phyloP scores from a whole-genome alignment of 345 rosid genomes.

The Mercurialis annua region DNA sequence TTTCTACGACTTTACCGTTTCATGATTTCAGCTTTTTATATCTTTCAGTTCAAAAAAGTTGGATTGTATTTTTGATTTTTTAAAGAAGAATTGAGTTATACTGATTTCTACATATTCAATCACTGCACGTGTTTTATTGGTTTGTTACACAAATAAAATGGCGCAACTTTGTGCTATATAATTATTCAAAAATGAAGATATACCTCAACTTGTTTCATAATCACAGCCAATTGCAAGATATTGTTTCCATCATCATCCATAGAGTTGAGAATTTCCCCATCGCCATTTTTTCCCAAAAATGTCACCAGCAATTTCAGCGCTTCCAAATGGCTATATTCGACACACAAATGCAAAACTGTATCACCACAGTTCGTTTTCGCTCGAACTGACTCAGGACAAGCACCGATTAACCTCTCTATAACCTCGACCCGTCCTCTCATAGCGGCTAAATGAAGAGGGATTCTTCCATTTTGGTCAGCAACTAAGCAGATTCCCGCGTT shows the following conservation, averaged over 20 bases:
- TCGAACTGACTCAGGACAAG: background rate
- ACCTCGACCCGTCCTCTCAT: background rate
- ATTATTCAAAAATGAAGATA: background rate
- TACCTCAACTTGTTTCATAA: constrained; percentile 1
- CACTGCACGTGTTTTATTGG: too few relatives aligned
- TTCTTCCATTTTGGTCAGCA: background rate
- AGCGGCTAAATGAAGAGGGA: constrained; percentile 1
- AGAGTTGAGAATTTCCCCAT: background rate
- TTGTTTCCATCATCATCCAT: background rate
- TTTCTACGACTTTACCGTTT: too few relatives aligned
- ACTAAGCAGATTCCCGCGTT: too few relatives aligned
- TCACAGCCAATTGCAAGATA: background rate
- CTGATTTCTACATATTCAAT: too few relatives aligned
- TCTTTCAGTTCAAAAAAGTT: too few relatives aligned
- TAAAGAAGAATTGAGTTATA: too few relatives aligned
- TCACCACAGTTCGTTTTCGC: too few relatives aligned
- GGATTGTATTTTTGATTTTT: too few relatives aligned
- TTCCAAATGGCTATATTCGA: background rate
- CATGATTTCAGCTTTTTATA: too few relatives aligned
- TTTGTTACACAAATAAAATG: too few relatives aligned
- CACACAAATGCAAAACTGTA: background rate
- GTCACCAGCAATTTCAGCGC: background rate
- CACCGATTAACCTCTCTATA: background rate
- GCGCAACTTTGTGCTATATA: too few relatives aligned
- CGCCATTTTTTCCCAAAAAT: background rate